Conservation (phyloP, 768 basidiomycete species). For the Dacryopinax primogenitus region DNA sequence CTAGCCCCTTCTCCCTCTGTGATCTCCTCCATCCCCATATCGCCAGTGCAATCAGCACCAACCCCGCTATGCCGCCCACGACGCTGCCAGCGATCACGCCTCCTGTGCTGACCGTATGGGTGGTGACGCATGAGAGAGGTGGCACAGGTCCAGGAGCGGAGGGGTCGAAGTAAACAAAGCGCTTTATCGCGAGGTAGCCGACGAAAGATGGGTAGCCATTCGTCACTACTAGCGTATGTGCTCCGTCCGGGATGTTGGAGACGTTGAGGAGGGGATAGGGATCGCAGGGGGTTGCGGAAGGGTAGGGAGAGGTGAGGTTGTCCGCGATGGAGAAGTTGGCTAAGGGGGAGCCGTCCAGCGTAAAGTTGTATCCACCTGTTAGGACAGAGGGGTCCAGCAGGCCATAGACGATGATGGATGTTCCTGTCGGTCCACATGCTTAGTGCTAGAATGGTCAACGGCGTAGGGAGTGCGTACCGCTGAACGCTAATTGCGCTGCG, state of each 20-base stretch:
- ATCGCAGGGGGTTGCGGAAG: not conserved
- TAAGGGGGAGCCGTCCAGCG: not conserved
- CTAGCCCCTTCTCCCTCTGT: not conserved
- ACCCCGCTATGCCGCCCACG: not conserved
- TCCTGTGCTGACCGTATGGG: not conserved
- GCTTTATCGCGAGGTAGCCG: not conserved
- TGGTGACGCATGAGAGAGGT: not conserved
- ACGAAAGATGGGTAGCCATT: not conserved
- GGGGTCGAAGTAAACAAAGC: constrained; percentile 4
- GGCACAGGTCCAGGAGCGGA: not conserved
- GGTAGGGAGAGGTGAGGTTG: not conserved
- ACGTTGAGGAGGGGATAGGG: not conserved
- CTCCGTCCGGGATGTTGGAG: not conserved
- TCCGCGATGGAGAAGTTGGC: not conserved
- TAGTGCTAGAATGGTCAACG: not conserved
- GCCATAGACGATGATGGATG: not conserved
- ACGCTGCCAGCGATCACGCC: constrained; percentile 2
- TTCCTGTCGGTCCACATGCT: not conserved
- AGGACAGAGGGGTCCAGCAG: not conserved
- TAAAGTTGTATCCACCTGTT: constrained; percentile 2
- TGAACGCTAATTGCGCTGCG: not conserved
- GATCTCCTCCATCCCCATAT: constrained; percentile 1
- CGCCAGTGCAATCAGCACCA: not conserved
- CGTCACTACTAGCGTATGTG: not conserved
- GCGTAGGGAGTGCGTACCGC: not conserved